These are phyloP conservation scores for Malassezia psittaci DNA, from an alignment of 1,284 basidiomycete species.

Conservation along the genomic window DNA sequence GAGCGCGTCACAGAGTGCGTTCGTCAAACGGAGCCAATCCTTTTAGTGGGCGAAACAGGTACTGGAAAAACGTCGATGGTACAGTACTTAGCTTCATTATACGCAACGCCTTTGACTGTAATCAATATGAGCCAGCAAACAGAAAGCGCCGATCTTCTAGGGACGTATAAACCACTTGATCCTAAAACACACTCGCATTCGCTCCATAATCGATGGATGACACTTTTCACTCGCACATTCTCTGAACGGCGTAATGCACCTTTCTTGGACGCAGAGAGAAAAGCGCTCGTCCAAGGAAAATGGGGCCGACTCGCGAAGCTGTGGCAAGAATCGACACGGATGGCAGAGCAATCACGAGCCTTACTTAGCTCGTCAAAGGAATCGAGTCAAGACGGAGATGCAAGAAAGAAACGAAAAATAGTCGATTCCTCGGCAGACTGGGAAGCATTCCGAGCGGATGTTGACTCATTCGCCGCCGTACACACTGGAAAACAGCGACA, in stretches of 20 bases:
- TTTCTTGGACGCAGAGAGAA: conserved; percentile 73
- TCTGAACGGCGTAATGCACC: conserved; percentile 79
- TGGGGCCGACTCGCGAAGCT: conserved; percentile 76
- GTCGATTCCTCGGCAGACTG: conserved; percentile 19
- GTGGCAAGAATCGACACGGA: conserved; percentile 68
- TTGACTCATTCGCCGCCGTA: conserved; percentile 63
- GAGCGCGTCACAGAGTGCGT: conserved; percentile 71
- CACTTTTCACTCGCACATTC: conserved; percentile 78
- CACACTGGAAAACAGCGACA: conserved; percentile 33
- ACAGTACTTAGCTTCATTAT: conserved; percentile 72
- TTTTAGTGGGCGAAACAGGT: conserved; percentile 94
- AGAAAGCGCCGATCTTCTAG: conserved; percentile 84
- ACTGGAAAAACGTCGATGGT: conserved; percentile 95
- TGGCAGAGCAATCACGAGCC: conserved; percentile 43
- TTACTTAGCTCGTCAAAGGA: background rate
- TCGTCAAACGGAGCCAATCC: conserved; percentile 67
- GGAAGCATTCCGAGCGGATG: conserved; percentile 58
- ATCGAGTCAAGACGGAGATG: conserved; percentile 23
- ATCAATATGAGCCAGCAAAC: conserved; percentile 95
- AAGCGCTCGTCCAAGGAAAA: conserved; percentile 68
- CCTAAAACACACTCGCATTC: conserved; percentile 59
- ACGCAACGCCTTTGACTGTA: conserved; percentile 68
- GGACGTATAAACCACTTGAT: conserved; percentile 90
- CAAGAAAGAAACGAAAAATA: conserved; percentile 7
- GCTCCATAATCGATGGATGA: conserved; percentile 67